Evolutionary conservation across 306 rosid species (phyloP).

Genomic region (Hippophae gyantsensis): DNA sequence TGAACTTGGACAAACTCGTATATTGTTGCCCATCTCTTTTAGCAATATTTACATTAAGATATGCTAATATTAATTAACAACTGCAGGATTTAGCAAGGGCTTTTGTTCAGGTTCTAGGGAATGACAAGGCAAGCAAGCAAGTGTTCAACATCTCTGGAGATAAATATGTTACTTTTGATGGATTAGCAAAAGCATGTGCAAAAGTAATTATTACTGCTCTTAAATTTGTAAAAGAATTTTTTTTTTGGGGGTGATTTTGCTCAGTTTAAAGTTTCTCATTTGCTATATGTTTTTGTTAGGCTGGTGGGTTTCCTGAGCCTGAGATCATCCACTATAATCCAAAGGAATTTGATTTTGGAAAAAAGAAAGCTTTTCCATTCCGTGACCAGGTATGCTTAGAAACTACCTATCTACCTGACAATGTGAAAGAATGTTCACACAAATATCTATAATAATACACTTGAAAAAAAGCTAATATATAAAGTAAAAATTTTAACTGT

Average conservation of each 20-base stretch:
- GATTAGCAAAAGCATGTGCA: slow-evolving; percentile 93
- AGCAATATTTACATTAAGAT: slow-evolving; percentile 1
- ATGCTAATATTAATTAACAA: slow-evolving; percentile 15
- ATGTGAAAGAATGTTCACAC: too few relatives aligned
- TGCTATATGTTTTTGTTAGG: slow-evolving; percentile 34
- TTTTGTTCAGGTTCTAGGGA: slow-evolving; percentile 74
- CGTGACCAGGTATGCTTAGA: slow-evolving; percentile 71
- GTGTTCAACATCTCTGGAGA: slow-evolving; percentile 94
- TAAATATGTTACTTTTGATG: slow-evolving; percentile 83
- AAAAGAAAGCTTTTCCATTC: slow-evolving; percentile 89
- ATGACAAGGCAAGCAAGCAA: slow-evolving; percentile 77
- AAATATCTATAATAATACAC: too few relatives aligned
- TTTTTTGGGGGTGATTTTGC: background rate
- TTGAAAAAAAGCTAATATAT: too few relatives aligned
- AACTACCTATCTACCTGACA: too few relatives aligned
- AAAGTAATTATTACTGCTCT: slow-evolving; percentile 37
- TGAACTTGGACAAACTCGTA: background rate
- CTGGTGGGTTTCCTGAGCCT: slow-evolving; percentile 92
- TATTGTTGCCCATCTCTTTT: background rate
- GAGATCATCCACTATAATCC: slow-evolving; percentile 89
- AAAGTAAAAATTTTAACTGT: too few relatives aligned
- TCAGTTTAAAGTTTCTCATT: background rate
- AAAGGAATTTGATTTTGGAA: slow-evolving; percentile 82
- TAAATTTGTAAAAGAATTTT: background rate
- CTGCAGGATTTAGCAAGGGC: slow-evolving; percentile 81